These are phyloP conservation scores for Ceratocystis cacaofunesta DNA, from an alignment of 2,329 filamentous ascomycete species.

Conservation along the genomic window DNA sequence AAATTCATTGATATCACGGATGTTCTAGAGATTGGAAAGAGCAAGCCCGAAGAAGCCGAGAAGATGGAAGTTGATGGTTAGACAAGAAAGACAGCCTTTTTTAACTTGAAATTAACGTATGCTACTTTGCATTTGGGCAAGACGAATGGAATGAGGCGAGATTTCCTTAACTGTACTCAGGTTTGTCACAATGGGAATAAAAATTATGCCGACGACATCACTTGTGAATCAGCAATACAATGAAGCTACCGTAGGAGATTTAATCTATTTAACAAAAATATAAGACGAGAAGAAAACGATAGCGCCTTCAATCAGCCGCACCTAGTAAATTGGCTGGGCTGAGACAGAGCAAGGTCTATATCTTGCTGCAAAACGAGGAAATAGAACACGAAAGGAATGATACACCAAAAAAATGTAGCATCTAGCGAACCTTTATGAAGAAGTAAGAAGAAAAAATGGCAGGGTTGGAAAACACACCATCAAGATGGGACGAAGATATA, in stretches of 20 bases:
- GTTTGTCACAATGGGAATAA: background rate
- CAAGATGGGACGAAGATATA: background rate
- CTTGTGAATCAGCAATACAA: too few species aligned
- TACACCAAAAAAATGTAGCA: background rate
- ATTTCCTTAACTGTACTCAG: background rate
- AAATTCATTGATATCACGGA: conserved; percentile 91
- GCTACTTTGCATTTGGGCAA: background rate
- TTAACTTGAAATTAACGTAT: background rate
- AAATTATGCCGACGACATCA: background rate
- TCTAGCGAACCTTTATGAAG: background rate
- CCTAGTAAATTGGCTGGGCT: background rate
- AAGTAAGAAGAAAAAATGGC: background rate
- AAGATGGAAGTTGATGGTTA: conserved; percentile 55
- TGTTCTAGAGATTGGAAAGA: conserved; percentile 46
- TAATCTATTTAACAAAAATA: background rate
- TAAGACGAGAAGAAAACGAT: background rate
- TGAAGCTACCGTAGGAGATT: background rate
- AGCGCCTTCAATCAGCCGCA: background rate
- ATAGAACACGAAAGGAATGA: background rate
- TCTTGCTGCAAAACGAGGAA: background rate
- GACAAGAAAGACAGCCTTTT: conserved; percentile 15
- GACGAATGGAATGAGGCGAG: background rate
- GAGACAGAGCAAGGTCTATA: conserved; percentile 11
- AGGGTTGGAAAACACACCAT: background rate
- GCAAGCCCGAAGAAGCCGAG: conserved; percentile 42